Conservation (phyloP, 805 yeast genomes). For the Barnettozyma californica region DNA sequence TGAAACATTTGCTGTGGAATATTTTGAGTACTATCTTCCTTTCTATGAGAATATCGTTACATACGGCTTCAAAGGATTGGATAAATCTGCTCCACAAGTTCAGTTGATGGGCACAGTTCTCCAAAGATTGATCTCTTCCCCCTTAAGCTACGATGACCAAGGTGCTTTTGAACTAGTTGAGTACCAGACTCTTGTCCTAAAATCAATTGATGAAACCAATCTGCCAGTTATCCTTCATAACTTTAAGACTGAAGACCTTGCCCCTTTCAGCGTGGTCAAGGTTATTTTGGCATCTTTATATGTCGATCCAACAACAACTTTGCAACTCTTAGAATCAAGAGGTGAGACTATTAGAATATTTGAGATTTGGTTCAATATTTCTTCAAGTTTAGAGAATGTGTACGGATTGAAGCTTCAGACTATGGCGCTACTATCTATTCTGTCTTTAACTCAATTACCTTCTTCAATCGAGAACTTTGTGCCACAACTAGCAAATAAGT, state of each 20-base stretch:
- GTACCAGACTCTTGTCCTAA: conserved; percentile 15
- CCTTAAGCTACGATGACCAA: conserved; percentile 29
- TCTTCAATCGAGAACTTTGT: conserved; percentile 30
- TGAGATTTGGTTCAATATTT: conserved; percentile 58
- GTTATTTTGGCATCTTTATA: conserved; percentile 58
- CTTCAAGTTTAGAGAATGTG: conserved; percentile 51
- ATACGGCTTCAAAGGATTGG: conserved; percentile 38
- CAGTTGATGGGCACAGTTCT: conserved; percentile 12
- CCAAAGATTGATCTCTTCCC: conserved; percentile 15
- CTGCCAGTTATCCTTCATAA: conserved; percentile 11
- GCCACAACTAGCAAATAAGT: conserved; percentile 45
- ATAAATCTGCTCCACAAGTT: conserved; percentile 17
- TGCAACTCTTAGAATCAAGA: conserved; percentile 43
- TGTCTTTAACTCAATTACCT: conserved; percentile 38
- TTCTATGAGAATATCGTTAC: conserved; percentile 51
- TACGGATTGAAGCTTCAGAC: conserved; percentile 73
- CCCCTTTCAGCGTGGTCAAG: conserved; percentile 47
- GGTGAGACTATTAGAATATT: conserved; percentile 46
- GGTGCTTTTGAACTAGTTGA: conserved; percentile 31
- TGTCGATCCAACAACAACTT: conserved; percentile 52
- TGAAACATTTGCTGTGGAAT: conserved; percentile 55
- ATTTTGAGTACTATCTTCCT: conserved; percentile 50
- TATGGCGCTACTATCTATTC: conserved; percentile 55
- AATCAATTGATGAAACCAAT: conserved; percentile 11
- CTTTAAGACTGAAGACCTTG: conserved; percentile 25